These are phyloP conservation scores for Blastobotrys attinorum DNA, from an alignment of 805 yeast species.

Conservation along the genomic window DNA sequence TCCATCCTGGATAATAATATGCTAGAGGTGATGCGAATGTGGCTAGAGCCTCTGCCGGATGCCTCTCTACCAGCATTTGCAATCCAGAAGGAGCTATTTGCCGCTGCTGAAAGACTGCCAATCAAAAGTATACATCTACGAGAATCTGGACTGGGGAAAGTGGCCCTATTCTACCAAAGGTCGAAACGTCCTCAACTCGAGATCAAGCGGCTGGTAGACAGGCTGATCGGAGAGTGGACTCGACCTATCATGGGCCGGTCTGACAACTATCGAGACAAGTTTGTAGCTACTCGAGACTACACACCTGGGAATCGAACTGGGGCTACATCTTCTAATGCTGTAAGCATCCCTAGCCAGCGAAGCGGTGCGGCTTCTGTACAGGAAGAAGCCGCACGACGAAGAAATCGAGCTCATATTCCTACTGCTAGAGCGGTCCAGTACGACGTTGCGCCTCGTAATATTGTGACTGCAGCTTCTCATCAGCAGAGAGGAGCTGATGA, in stretches of 20 bases:
- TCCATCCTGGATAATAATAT: slow-evolving; percentile 89
- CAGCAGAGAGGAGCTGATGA: slow-evolving; percentile 48
- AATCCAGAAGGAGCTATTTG: slow-evolving; percentile 81
- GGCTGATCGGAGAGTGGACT: slow-evolving; percentile 93
- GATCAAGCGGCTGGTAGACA: slow-evolving; percentile 82
- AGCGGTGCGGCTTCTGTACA: slow-evolving; percentile 31
- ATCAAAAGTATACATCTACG: slow-evolving; percentile 92
- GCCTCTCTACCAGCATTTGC: slow-evolving; percentile 96
- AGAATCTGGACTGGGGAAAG: slow-evolving; percentile 91
- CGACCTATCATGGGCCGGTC: slow-evolving; percentile 95
- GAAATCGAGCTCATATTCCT: slow-evolving; percentile 96
- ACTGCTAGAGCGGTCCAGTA: slow-evolving; percentile 81
- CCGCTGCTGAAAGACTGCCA: slow-evolving; percentile 68
- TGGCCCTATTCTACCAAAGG: slow-evolving; percentile 86
- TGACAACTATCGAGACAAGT: slow-evolving; percentile 86
- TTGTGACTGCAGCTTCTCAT: slow-evolving; percentile 27
- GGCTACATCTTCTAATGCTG: slow-evolving; percentile 12
- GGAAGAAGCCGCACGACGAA: slow-evolving; percentile 83
- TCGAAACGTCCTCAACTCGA: slow-evolving; percentile 81
- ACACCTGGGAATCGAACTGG: slow-evolving; percentile 24
- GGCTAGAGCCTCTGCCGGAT: slow-evolving; percentile 98
- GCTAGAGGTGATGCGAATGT: slow-evolving; percentile 85
- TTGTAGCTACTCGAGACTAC: slow-evolving; percentile 60
- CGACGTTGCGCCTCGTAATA: slow-evolving; percentile 78
- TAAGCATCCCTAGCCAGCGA: slow-evolving; percentile 34